Evolutionary conservation across 768 basidiomycete genomes (phyloP).

Genomic region (Amyloporia xantha): DNA sequence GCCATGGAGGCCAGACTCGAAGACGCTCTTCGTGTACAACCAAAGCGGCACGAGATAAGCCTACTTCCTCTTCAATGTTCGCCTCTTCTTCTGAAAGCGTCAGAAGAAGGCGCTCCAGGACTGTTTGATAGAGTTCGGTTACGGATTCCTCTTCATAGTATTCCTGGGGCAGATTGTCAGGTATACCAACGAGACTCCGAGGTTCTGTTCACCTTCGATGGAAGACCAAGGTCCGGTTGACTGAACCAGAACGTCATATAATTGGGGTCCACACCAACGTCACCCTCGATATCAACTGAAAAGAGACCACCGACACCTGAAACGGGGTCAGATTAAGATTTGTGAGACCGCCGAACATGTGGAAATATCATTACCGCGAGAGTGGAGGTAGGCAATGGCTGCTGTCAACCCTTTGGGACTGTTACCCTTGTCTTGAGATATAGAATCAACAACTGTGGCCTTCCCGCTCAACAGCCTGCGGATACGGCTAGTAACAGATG

Average conservation of each 20-base stretch:
- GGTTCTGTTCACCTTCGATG: conserved; percentile 58
- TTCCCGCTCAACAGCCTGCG: conserved; percentile 53
- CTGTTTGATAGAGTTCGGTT: conserved; percentile 59
- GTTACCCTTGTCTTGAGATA: conserved; percentile 17
- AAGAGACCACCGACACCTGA: conserved; percentile 75
- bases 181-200: not conserved
- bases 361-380: conserved; percentile 51
- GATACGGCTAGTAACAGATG: conserved; percentile 57
- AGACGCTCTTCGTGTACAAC: conserved; percentile 31
- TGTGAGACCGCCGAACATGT: not conserved
- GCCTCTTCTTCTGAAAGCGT: conserved; percentile 48
- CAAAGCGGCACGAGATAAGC: conserved; percentile 17
- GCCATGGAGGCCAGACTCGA: conserved; percentile 72
- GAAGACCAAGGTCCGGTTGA: conserved; percentile 76
- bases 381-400: conserved; percentile 80
- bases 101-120: conserved; percentile 61
- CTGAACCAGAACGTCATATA: conserved; percentile 81
- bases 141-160: conserved; percentile 80
- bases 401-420: conserved; percentile 63
- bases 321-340: conserved; percentile 1
- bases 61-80: conserved; percentile 20
- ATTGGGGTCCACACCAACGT: conserved; percentile 81
- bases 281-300: conserved; percentile 81
- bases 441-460: conserved; percentile 30
- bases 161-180: conserved; percentile 42